phyloP scores from a whole-genome alignment of 1,139 yeast species.

The Hanseniaspora sp. region DNA sequence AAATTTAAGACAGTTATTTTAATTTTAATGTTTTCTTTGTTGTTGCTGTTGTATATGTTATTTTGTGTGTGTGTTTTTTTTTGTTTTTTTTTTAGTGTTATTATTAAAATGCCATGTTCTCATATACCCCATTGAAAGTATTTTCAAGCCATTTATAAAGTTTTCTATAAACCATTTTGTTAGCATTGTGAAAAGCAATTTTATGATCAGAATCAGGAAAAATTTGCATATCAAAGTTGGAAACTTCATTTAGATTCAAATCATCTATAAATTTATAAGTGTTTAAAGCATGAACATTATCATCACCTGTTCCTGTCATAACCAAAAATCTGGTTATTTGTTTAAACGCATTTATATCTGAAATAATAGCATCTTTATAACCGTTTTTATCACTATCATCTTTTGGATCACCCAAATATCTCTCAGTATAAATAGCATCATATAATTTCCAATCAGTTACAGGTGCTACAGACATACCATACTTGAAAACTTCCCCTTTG shows the following conservation, averaged over 20 bases:
- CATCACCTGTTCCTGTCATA: conserved; percentile 96
- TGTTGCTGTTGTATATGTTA: neutral
- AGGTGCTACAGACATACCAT: conserved; percentile 83
- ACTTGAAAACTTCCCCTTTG: conserved; percentile 53
- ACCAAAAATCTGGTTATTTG: conserved; percentile 51
- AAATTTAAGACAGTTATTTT: too few relatives aligned
- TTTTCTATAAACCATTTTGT: conserved; percentile 62
- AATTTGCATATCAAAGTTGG: conserved; percentile 78
- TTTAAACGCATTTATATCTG: conserved; percentile 41
- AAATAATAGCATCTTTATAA: conserved; percentile 37
- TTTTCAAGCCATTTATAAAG: conserved; percentile 57
- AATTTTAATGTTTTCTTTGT: too few relatives aligned
- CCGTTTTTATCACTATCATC: conserved; percentile 37
- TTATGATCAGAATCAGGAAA: conserved; percentile 92
- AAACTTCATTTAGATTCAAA: conserved; percentile 49
- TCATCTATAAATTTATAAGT: conserved; percentile 64
- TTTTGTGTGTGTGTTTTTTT: neutral
- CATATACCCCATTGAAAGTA: conserved; percentile 53
- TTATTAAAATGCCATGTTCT: conserved; percentile 16
- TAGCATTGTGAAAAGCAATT: conserved; percentile 70
- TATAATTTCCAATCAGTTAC: conserved; percentile 74
- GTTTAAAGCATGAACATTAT: conserved; percentile 88
- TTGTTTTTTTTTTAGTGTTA: neutral
- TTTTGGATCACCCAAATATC: conserved; percentile 64
- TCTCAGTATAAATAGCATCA: conserved; percentile 78